Evolutionary conservation across 805 yeast species (phyloP).

Genomic region (Yarrowia sp.): DNA sequence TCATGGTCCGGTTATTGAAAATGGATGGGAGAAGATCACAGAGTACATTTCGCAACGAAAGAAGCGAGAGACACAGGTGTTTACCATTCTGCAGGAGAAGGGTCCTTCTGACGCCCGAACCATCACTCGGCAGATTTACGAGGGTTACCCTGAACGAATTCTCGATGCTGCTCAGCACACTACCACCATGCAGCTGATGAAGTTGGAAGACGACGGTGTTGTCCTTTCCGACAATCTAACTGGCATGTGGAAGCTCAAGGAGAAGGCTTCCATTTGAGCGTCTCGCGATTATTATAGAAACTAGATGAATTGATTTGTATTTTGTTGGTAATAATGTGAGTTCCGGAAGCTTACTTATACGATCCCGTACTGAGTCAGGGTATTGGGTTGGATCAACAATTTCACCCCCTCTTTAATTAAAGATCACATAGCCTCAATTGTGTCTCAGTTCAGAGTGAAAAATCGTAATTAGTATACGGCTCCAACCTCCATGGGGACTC

Average conservation of each 20-base stretch:
- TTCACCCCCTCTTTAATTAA: no score
- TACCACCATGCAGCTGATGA: slow-evolving; percentile 36
- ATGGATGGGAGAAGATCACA: slow-evolving; percentile 37
- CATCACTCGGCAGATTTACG: slow-evolving; percentile 36
- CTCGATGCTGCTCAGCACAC: slow-evolving; percentile 37
- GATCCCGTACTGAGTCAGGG: no score
- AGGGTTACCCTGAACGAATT: slow-evolving; percentile 33
- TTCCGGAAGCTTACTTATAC: background rate
- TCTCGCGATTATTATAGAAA: background rate
- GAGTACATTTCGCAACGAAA: slow-evolving; percentile 40
- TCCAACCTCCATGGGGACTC: no score
- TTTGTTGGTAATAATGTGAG: background rate
- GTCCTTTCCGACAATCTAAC: background rate
- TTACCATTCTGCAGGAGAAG: slow-evolving; percentile 29
- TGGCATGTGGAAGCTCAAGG: background rate
- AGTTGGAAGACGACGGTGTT: slow-evolving; percentile 36
- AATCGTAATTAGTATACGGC: no score
- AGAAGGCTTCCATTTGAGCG: background rate
- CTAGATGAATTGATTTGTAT: background rate
- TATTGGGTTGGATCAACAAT: background rate
- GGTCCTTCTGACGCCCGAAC: slow-evolving; percentile 27
- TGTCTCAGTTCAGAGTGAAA: no score
- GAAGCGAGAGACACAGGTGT: slow-evolving; percentile 39
- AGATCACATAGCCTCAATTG: no score
- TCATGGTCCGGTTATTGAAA: slow-evolving; percentile 40